Percentiles rank a stretch among this genome's conserved stretches.
These are phyloP conservation scores for Hura crepitans DNA, from an alignment of 441 rosid species.

Conservation along the genomic window DNA sequence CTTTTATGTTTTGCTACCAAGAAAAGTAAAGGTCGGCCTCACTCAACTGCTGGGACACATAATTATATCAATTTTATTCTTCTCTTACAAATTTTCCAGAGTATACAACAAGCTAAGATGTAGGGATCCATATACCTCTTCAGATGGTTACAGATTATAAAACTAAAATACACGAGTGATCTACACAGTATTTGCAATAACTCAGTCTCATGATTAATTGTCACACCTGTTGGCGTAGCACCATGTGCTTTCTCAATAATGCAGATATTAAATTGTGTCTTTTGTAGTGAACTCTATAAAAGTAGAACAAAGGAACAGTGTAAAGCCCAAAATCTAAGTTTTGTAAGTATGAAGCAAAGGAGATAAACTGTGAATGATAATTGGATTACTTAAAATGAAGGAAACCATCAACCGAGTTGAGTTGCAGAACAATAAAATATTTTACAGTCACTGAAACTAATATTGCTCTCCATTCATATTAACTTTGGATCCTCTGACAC, in stretches of 20 bases:
- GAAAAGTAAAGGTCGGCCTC: constrained; percentile 7
- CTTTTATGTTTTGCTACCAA: constrained; percentile 15
- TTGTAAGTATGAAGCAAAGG: background rate
- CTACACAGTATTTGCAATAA: background rate
- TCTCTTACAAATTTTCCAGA: background rate
- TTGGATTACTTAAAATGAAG: background rate
- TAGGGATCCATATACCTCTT: background rate
- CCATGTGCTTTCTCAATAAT: constrained; percentile 5
- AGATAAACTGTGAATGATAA: background rate
- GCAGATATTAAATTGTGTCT: background rate
- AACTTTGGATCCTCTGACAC: background rate
- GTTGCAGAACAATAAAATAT: no score
- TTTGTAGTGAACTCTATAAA: background rate
- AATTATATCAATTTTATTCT: background rate
- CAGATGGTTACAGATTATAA: background rate
- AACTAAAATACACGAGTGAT: background rate
- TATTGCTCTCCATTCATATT: no score
- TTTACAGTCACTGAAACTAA: no score
- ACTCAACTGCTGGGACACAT: constrained; percentile 13
- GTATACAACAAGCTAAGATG: background rate
- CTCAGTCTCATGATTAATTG: constrained; percentile 5
- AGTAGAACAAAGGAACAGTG: background rate
- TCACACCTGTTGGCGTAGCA: background rate
- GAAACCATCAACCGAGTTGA: background rate
- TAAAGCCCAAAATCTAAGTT: background rate